Percentiles rank a stretch among this genome's conserved stretches.
Conservation (phyloP, 192 early-diverging fungal genomes). For the Umbelopsis sp. region DNA sequence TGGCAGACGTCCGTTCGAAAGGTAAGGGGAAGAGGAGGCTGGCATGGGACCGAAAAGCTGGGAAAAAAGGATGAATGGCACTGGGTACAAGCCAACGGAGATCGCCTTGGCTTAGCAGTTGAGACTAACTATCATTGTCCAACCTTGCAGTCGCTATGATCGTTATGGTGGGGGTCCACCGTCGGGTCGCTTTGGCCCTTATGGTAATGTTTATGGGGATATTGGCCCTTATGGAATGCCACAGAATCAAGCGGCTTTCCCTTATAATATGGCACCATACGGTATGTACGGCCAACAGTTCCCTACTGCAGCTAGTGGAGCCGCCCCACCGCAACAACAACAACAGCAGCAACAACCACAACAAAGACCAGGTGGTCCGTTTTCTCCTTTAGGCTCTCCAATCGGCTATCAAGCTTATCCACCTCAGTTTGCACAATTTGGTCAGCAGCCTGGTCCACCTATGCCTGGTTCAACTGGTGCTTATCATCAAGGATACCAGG, state of each 20-base stretch:
- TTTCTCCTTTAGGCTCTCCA: conserved; percentile 19
- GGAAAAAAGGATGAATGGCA: background rate
- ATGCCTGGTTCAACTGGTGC: background rate
- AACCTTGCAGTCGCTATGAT: conserved; percentile 7
- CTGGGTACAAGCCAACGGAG: too few species aligned
- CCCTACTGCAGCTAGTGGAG: background rate
- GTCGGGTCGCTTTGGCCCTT: conserved; percentile 13
- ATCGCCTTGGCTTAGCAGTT: background rate
- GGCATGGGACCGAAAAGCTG: background rate
- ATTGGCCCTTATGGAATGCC: conserved; percentile 15
- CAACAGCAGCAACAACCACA: conserved; percentile 9
- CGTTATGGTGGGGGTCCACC: conserved; percentile 7
- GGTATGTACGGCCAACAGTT: conserved; percentile 15
- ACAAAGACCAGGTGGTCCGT: conserved; percentile 6
- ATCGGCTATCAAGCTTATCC: conserved; percentile 14
- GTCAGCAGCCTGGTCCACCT: conserved; percentile 1
- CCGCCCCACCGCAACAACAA: background rate
- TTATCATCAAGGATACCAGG: conserved; percentile 11
- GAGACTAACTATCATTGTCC: conserved; percentile 8
- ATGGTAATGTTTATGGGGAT: conserved; percentile 15
- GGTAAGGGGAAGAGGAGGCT: background rate
- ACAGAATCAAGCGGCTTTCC: conserved; percentile 8
- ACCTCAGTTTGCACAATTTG: conserved; percentile 11
- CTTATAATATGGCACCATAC: conserved; percentile 13
- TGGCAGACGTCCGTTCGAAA: conserved; percentile 17